Conservation (phyloP, 805 yeast species). For the Candida chilensis region DNA sequence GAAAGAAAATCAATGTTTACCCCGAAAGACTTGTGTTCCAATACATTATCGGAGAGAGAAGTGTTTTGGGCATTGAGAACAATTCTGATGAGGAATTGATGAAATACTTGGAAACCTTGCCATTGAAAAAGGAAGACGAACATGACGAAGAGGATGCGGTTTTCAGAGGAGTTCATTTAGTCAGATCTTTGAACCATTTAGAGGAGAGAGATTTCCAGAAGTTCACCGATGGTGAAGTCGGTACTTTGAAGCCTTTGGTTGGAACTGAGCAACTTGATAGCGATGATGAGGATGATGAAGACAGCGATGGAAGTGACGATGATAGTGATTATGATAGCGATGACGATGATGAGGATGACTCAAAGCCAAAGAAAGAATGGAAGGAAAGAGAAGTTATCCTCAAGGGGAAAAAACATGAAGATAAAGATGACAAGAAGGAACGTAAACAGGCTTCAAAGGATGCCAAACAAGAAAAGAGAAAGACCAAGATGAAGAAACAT, state of each 20-base stretch:
- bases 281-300: constrained; percentile 22
- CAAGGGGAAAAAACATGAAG: constrained; percentile 72
- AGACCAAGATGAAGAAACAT: constrained; percentile 76
- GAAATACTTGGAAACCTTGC: constrained; percentile 37
- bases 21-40: constrained; percentile 78
- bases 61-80: constrained; percentile 23
- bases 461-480: constrained; percentile 69
- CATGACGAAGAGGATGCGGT: constrained; percentile 74
- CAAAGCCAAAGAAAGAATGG: constrained; percentile 22
- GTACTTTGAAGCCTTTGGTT: constrained; percentile 59
- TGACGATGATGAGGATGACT: constrained; percentile 22
- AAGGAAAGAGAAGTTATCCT: constrained; percentile 25
- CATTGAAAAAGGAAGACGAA: constrained; percentile 47
- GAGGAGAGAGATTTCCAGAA: constrained; percentile 86
- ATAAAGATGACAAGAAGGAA: constrained; percentile 68
- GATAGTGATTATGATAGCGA: constrained; percentile 21
- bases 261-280: constrained; percentile 22
- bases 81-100: constrained; percentile 33
- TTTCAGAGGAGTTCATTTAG: constrained; percentile 72
- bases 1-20: constrained; percentile 63
- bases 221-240: constrained; percentile 72
- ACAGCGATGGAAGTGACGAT: constrained; percentile 13
- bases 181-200: constrained; percentile 71
- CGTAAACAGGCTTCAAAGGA: constrained; percentile 73
- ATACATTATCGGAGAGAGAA: constrained; percentile 49